Evolutionary conservation across 2,329 filamentous ascomycete genomes (phyloP), one percentile per base, ranked within the genome.

Genomic region (Ophiosphaerella narmari): DNA sequence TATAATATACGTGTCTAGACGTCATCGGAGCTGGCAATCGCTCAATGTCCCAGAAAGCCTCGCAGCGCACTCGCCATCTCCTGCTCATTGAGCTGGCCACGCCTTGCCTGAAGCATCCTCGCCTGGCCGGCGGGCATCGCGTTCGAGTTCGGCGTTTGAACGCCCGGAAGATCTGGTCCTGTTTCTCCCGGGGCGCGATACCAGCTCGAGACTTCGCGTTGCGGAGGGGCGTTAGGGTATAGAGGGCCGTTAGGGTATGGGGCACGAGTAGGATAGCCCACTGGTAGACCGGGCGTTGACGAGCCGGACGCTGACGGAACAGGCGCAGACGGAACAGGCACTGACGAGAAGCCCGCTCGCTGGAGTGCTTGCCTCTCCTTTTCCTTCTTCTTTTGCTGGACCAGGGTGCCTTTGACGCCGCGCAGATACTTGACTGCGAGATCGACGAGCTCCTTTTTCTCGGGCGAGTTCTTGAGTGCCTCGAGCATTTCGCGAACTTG

Each of bases 401-500:
- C 80, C 9, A 86, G 63, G 45, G 78, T 75, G 6, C 80, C 80
- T 49, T 84, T 82, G 38, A 86, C 75, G 4, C 81, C 81, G 13
- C 76, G 71, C 13, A 87, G 67, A 58, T 87, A 87, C 52, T 78
- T 81, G 35, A 74, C 77, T 2, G 85, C 85, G 24, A 76, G 65
- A 9, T 80, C 76, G 9, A 86, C 74, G 7, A 84, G 66, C 16
- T 81, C 75, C 23, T 73, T 74, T 9, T 78, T 74, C 63, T 88
- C 86, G 0, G 77, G 78, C 46, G 81, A 85, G 45, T 77, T 71
- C 60, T 84, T 84, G 18, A 91, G 69, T 0, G 82, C 80, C 47
- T 84, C 79, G 13, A 91, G 74, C 78, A 90, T 87, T 16, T 81
- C 74, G 46, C 81, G 78, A 13, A 91, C 77, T 62, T 89, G 81